These are phyloP conservation scores for Irpex sp. DNA, from an alignment of 1,284 basidiomycete genomes.

Conservation along the genomic window DNA sequence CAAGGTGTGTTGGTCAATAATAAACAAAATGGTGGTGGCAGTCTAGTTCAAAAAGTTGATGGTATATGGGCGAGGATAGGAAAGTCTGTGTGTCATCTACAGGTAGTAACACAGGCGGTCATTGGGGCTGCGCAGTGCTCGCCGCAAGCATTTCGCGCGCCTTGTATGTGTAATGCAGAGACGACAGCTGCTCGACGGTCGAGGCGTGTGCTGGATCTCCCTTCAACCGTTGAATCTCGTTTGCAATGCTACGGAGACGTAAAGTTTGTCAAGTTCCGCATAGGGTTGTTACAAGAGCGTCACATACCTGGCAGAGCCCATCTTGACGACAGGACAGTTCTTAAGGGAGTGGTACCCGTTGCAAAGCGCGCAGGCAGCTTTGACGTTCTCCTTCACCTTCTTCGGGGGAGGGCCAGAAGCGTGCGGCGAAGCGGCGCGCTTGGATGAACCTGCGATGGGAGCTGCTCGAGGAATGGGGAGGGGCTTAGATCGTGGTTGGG, in stretches of 20 bases:
- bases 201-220: conserved; percentile 32
- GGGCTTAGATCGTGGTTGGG: background rate
- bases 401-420: conserved; percentile 22
- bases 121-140: background rate
- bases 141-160: conserved; percentile 6
- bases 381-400: conserved; percentile 32
- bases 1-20: background rate
- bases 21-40: background rate
- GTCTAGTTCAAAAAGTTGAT: background rate
- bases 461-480: background rate
- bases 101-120: background rate
- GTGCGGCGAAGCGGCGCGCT: conserved; percentile 34
- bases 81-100: background rate
- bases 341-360: conserved; percentile 40
- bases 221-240: conserved; percentile 47
- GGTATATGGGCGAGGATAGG: background rate
- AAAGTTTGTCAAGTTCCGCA: background rate
- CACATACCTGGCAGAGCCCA: conserved; percentile 48
- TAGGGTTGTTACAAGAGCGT: background rate
- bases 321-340: conserved; percentile 47
- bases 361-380: conserved; percentile 43
- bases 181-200: conserved; percentile 40
- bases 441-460: conserved; percentile 25
- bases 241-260: conserved; percentile 35
- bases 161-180: conserved; percentile 42